Conservation (phyloP, 257 asterid genomes). For the Perilla frutescens region DNA sequence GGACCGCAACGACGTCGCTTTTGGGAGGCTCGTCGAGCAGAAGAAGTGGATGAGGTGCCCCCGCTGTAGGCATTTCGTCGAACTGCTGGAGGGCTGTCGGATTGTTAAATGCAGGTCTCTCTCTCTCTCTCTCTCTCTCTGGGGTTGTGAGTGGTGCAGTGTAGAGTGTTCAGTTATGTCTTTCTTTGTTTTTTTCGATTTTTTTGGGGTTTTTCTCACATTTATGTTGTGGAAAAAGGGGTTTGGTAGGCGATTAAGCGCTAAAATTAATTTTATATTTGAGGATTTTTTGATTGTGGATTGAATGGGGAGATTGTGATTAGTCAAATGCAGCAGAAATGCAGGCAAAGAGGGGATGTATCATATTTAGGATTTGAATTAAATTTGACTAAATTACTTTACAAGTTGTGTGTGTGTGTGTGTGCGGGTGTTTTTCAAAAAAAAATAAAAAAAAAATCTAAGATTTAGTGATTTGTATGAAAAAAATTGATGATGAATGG, state of each 20-base stretch:
- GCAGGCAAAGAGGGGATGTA: constrained; percentile 6
- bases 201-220: constrained; percentile 16
- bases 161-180: neutral
- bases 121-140: neutral
- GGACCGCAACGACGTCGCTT: constrained; percentile 59
- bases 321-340: no score
- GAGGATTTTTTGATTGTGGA: neutral
- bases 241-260: neutral
- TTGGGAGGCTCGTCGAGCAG: constrained; percentile 59
- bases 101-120: constrained; percentile 66
- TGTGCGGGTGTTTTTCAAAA: no score
- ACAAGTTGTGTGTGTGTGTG: no score
- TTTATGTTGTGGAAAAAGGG: neutral
- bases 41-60: constrained; percentile 79
- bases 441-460: no score
- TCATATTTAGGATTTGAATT: no score
- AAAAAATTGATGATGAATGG: neutral
- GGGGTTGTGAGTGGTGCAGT: neutral
- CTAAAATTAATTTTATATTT: neutral
- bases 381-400: no score
- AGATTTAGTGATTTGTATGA: no score
- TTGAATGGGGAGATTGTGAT: neutral
- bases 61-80: constrained; percentile 66
- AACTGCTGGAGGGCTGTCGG: constrained; percentile 57
- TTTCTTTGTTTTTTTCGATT: neutral